Conservation (phyloP, 148 eudicot species). For the Fagopyrum esculentum region DNA sequence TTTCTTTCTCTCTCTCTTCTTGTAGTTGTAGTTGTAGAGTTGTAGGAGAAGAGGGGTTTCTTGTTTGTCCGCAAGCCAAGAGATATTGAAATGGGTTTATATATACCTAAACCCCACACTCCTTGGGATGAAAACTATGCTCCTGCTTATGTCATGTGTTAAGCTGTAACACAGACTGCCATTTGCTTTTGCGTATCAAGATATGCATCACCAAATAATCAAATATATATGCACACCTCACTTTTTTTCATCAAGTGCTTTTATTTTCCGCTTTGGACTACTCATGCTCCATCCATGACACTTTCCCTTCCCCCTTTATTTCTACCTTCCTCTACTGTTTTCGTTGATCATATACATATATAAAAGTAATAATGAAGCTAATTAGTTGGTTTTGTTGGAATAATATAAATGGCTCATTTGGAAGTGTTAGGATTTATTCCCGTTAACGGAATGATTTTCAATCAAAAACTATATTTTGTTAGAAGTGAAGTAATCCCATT, state of each 20-base stretch:
- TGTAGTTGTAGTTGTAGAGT: not conserved
- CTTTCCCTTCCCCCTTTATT: no score
- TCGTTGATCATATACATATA: not conserved
- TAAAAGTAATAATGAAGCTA: not conserved
- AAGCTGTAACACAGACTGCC: not conserved
- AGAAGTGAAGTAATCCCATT: no score
- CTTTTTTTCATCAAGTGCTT: not conserved
- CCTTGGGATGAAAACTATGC: not conserved
- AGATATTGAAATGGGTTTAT: conserved; percentile 24
- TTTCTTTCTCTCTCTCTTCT: not conserved
- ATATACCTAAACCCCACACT: conserved; percentile 14
- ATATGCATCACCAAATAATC: not conserved
- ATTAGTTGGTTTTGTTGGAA: no score
- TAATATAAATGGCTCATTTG: no score
- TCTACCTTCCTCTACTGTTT: no score
- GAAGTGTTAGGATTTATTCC: no score
- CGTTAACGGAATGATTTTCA: no score
- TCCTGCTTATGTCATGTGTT: conserved; percentile 9
- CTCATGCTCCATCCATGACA: no score
- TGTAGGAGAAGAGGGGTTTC: not conserved
- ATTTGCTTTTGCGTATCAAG: conserved; percentile 7
- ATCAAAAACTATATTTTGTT: no score
- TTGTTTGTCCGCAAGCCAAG: conserved; percentile 11
- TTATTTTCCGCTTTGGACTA: not conserved
- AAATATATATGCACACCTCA: not conserved